Evolutionary conservation across 352 stramenopile species (phyloP).

Genomic region (Pythium aquatile): DNA sequence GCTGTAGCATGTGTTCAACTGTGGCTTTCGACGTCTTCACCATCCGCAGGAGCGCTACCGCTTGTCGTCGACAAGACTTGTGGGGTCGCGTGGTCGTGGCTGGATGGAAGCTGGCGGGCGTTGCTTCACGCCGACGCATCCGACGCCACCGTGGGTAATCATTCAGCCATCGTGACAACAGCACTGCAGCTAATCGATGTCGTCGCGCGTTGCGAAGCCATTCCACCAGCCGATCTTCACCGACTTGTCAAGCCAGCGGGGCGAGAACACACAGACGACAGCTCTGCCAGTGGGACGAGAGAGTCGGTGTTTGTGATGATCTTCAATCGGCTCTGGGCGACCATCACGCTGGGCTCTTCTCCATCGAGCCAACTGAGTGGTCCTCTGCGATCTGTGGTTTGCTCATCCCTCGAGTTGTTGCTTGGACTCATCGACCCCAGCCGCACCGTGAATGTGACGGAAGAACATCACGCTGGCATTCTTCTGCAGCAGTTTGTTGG

Average conservation of each 20-base stretch:
- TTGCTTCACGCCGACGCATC: not conserved
- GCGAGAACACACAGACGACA: no score
- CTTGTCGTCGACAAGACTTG: slow-evolving; percentile 9
- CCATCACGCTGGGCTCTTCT: not conserved
- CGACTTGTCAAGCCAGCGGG: not conserved
- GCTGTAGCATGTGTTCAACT: slow-evolving; percentile 21
- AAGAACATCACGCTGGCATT: not conserved
- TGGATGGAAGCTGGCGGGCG: slow-evolving; percentile 6
- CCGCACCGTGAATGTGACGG: not conserved
- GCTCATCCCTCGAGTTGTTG: not conserved
- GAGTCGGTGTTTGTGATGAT: not conserved
- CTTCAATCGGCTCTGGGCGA: not conserved
- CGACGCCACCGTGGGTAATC: not conserved
- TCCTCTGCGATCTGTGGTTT: not conserved
- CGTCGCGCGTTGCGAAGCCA: not conserved
- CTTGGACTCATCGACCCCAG: not conserved
- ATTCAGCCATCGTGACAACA: not conserved
- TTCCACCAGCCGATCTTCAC: not conserved
- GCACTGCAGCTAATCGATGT: not conserved
- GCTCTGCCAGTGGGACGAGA: not conserved
- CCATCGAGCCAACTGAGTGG: not conserved
- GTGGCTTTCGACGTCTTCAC: slow-evolving; percentile 15
- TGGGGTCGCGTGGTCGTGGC: slow-evolving; percentile 13
- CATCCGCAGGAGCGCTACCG: not conserved
- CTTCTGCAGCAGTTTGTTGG: slow-evolving; percentile 7